Percentiles rank a stretch among this genome's conserved stretches.
These are phyloP conservation scores for Chamaecyparis obtusa DNA, from an alignment of 75 land plant species.

Conservation along the genomic window DNA sequence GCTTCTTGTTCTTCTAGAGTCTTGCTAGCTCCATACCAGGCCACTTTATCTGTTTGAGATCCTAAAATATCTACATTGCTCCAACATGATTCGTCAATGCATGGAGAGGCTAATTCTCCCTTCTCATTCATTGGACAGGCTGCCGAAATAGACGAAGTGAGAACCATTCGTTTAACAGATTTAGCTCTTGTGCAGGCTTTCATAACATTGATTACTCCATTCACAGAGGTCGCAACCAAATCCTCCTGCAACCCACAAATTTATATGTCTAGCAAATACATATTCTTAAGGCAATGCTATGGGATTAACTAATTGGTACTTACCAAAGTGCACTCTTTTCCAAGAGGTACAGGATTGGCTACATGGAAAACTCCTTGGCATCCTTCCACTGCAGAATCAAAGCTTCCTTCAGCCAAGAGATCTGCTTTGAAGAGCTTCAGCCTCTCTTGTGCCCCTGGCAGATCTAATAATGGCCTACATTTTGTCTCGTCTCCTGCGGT, in stretches of 20 bases:
- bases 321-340: too few species aligned
- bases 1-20: conserved; percentile 36
- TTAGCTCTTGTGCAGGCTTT: conserved; percentile 20
- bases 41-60: neutral
- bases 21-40: conserved; percentile 21
- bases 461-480: conserved; percentile 12
- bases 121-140: conserved; percentile 18
- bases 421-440: conserved; percentile 19
- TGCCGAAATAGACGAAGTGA: conserved; percentile 33
- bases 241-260: conserved; percentile 20
- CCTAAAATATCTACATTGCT: conserved; percentile 22
- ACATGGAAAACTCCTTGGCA: conserved; percentile 44
- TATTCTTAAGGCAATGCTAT: too few species aligned
- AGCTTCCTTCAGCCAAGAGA: conserved; percentile 13
- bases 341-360: conserved; percentile 17
- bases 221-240: conserved; percentile 29
- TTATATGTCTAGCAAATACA: neutral
- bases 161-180: conserved; percentile 16
- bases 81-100: conserved; percentile 36
- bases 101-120: conserved; percentile 3
- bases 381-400: conserved; percentile 16
- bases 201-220: conserved; percentile 40
- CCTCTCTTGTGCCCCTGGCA: conserved; percentile 28
- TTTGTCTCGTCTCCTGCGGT: conserved; percentile 5
- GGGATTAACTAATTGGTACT: too few species aligned